Evolutionary conservation across 1,284 basidiomycete species (phyloP), one percentile per base, ranked within the genome.

Genomic region (Lentinula novae-zelandiae): DNA sequence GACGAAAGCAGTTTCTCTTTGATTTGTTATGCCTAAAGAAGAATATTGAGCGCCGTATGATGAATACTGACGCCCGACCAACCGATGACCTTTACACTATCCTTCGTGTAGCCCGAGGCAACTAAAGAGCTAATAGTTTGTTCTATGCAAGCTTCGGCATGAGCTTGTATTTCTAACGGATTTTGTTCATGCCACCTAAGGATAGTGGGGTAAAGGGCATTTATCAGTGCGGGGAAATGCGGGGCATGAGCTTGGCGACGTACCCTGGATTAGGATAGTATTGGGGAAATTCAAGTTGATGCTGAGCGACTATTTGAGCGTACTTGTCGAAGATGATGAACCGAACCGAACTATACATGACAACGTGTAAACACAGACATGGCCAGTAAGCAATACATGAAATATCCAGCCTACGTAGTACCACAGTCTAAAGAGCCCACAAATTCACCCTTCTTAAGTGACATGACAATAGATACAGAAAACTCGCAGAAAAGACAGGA

Each of bases 141-240:
- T 54, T 84, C 82, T 66, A 98, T 92, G 74, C 93, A 96, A 60
- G 80, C 77, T 59, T 93, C 84, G 65, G 93, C 90, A 63, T 88
- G 84, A 60, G 85, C 78, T 66, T 92, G 85, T 68, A 98, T 92
- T 71, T 96, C 94, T 54, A 84, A 78, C 1, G 94, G 86, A 71
- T 97, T 90, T 73, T 98, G 97, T 67, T 96, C 95, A 73, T 98
- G 96, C 96, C 96, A 98, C 66, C 87, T 93, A 61, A 42, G 38
- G 33, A 46, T 39, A 22, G 20, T 7, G 34, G 31, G 36, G 52
- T 33, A 46, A 5, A 57, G 15, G 60, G 61, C 56, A 38, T 53
- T 34, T 34, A 48, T 39, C 34, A 57, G 27, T 34, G 38, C 58
- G 50, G 50, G 40, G 58, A 17, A 54, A 38, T 20, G n/a, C 51